Conservation (phyloP, 352 stramenopile species). For the Blastocystis sp. region DNA sequence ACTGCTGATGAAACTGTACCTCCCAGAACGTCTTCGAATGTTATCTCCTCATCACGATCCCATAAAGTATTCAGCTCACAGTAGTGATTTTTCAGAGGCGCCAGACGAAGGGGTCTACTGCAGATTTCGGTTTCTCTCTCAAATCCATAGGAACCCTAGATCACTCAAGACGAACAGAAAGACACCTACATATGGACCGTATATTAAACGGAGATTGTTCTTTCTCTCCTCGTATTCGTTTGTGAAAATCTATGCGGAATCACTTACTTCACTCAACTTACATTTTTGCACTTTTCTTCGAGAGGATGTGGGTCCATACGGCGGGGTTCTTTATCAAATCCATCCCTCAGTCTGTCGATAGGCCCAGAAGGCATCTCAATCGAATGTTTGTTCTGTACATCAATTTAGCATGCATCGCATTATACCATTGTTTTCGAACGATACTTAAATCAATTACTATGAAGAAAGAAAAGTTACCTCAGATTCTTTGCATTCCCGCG, state of each 20-base stretch:
- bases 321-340: slow-evolving; percentile 45
- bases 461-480: neutral
- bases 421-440: neutral
- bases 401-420: neutral
- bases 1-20: neutral
- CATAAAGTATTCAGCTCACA: slow-evolving; percentile 58
- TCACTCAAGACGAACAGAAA: neutral
- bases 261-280: neutral
- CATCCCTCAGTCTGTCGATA: slow-evolving; percentile 22
- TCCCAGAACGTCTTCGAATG: slow-evolving; percentile 56
- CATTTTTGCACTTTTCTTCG: slow-evolving; percentile 36
- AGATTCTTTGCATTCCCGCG: too few relatives aligned
- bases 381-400: neutral
- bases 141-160: slow-evolving; percentile 54
- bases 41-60: slow-evolving; percentile 58
- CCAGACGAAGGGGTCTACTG: slow-evolving; percentile 39
- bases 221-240: slow-evolving; percentile 41
- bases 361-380: neutral
- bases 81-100: slow-evolving; percentile 38
- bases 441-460: neutral
- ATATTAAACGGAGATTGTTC: slow-evolving; percentile 4
- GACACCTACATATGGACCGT: slow-evolving; percentile 31
- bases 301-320: slow-evolving; percentile 49
- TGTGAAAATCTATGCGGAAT: neutral
- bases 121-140: slow-evolving; percentile 44